These are phyloP conservation scores for Talaromyces sp. DNA, from an alignment of 2,329 filamentous ascomycete genomes.

Conservation along the genomic window DNA sequence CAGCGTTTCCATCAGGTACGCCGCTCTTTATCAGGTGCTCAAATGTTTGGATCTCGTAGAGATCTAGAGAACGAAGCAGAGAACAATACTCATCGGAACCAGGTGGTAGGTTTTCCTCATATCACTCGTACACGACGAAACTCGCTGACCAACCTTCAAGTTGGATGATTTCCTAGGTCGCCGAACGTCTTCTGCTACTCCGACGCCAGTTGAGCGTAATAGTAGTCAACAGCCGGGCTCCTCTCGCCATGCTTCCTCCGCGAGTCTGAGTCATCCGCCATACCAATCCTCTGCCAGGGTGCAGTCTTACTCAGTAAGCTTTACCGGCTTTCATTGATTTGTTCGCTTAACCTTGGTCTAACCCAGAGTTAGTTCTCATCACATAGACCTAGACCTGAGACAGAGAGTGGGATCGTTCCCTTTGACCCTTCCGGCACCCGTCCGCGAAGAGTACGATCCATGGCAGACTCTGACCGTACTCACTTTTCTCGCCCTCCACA, in stretches of 20 bases:
- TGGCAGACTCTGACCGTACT: constrained; percentile 16
- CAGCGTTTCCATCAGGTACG: constrained; percentile 26
- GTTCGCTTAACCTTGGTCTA: not conserved
- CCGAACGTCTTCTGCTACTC: not conserved
- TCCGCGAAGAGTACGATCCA: constrained; percentile 15
- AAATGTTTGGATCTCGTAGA: constrained; percentile 18
- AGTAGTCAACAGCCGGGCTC: constrained; percentile 15
- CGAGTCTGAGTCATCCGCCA: constrained; percentile 19
- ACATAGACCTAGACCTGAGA: constrained; percentile 10
- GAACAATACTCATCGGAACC: not conserved
- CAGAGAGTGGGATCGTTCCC: not conserved
- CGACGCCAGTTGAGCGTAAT: not conserved
- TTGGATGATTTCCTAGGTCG: constrained; percentile 11
- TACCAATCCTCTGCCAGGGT: constrained; percentile 12
- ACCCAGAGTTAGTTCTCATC: constrained; percentile 10
- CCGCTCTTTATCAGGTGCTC: constrained; percentile 26
- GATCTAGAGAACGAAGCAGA: constrained; percentile 16
- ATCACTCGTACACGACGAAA: not conserved
- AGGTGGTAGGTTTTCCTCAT: not conserved
- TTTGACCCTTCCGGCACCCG: constrained; percentile 13
- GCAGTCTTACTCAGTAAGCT: constrained; percentile 11
- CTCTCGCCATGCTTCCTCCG: constrained; percentile 15
- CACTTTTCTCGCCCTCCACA: constrained; percentile 14
- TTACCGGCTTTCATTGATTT: not conserved
- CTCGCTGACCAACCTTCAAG: not conserved